Percentiles rank a stretch among this genome's conserved stretches.
Evolutionary conservation across 2,329 filamentous ascomycete species (phyloP).

Genomic region (Colletotrichum tropicicola): DNA sequence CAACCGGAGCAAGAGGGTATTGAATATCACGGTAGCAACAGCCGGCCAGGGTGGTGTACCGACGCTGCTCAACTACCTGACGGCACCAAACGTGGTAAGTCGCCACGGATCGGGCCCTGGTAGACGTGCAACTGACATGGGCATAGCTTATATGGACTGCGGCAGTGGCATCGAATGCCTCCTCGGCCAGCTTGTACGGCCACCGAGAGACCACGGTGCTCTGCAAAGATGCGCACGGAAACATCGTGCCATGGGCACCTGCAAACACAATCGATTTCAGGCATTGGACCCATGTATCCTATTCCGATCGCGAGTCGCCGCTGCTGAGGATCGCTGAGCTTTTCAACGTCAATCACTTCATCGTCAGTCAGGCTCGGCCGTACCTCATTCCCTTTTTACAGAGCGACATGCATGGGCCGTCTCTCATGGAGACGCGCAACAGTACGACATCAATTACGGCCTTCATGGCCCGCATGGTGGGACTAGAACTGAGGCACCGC

Average conservation of each 20-base stretch:
- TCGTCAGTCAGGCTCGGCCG: conserved; percentile 90
- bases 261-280: conserved; percentile 69
- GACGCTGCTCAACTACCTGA: conserved; percentile 89
- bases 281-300: conserved; percentile 73
- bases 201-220: conserved; percentile 72
- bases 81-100: conserved; percentile 89
- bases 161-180: conserved; percentile 78
- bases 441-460: conserved; percentile 65
- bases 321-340: conserved; percentile 80
- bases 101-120: neutral
- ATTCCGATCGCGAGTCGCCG: conserved; percentile 71
- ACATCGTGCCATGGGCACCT: conserved; percentile 78
- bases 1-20: conserved; percentile 80
- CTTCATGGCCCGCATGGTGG: conserved; percentile 73
- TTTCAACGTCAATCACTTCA: conserved; percentile 95
- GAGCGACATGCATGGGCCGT: conserved; percentile 81
- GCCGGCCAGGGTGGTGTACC: conserved; percentile 79
- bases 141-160: conserved; percentile 80
- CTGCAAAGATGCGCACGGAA: conserved; percentile 79
- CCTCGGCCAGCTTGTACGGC: conserved; percentile 71
- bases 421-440: conserved; percentile 66
- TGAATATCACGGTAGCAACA: conserved; percentile 92
- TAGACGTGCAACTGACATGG: conserved; percentile 14
- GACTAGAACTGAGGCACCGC: conserved; percentile 81
- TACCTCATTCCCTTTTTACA: conserved; percentile 88